Evolutionary conservation across 2,329 filamentous ascomycete species (phyloP).

Genomic region (Stachybotrys chlorohalonatus): DNA sequence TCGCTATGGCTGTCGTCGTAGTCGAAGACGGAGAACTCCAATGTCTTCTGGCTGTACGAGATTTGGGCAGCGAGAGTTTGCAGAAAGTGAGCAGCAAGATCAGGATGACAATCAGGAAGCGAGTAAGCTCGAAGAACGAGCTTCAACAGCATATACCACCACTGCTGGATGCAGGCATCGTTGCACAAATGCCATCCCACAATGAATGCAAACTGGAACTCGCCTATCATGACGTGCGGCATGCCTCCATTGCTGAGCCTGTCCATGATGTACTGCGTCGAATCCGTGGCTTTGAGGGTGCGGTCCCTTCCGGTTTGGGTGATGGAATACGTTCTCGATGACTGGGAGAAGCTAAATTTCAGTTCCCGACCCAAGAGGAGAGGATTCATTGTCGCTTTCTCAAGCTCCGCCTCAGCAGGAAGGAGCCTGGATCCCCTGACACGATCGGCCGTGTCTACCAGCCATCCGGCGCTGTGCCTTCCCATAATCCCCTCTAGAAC

Average conservation of each 20-base stretch:
- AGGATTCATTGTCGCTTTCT: conserved; percentile 24
- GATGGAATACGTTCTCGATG: conserved; percentile 31
- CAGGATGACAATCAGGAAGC: conserved; percentile 32
- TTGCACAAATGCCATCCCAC: conserved; percentile 50
- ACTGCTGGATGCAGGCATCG: conserved; percentile 51
- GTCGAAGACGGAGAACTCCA: conserved; percentile 36
- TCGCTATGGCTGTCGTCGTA: conserved; percentile 18
- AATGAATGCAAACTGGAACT: conserved; percentile 52
- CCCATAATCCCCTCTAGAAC: conserved; percentile 40
- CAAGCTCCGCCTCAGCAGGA: conserved; percentile 28
- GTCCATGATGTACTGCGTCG: conserved; percentile 35
- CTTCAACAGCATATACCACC: conserved; percentile 46
- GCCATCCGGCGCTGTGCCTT: conserved; percentile 33
- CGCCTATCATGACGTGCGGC: conserved; percentile 42
- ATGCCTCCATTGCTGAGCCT: conserved; percentile 21
- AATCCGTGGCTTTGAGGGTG: conserved; percentile 36
- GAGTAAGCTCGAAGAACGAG: conserved; percentile 41
- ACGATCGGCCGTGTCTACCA: conserved; percentile 43
- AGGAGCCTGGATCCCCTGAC: conserved; percentile 33
- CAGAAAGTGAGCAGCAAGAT: conserved; percentile 37
- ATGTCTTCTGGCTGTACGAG: conserved; percentile 38
- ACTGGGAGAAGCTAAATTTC: conserved; percentile 37
- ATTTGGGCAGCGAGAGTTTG: conserved; percentile 46
- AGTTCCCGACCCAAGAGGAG: conserved; percentile 30
- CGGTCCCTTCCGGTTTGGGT: conserved; percentile 25